These are phyloP conservation scores for Eremothecium coryli DNA, from an alignment of 1,139 yeast genomes.

Conservation along the genomic window DNA sequence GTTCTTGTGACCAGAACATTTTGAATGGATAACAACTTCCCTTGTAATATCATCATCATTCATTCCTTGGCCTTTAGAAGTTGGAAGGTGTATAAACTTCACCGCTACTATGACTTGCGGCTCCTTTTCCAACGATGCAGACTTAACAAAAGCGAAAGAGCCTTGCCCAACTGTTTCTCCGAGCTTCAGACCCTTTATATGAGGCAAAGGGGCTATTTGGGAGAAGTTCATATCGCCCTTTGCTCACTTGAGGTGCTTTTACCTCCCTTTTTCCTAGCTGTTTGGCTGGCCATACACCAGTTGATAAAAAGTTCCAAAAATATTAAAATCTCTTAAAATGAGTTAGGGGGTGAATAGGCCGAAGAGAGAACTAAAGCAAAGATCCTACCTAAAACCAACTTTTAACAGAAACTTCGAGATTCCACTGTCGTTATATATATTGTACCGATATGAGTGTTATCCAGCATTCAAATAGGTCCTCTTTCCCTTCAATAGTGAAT, in stretches of 20 bases:
- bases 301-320: background rate
- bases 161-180: slow-evolving; percentile 41
- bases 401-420: too few relatives aligned
- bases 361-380: too few relatives aligned
- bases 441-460: too few relatives aligned
- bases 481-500: background rate
- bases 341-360: too few relatives aligned
- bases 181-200: slow-evolving; percentile 30
- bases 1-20: slow-evolving; percentile 49
- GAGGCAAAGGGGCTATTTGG: slow-evolving; percentile 31
- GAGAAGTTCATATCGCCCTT: slow-evolving; percentile 17
- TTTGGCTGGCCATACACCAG: too few relatives aligned
- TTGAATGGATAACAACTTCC: slow-evolving; percentile 47
- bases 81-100: slow-evolving; percentile 45
- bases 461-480: too few relatives aligned
- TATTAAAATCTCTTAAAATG: too few relatives aligned
- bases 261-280: too few relatives aligned
- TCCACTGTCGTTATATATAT: too few relatives aligned
- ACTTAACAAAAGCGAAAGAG: slow-evolving; percentile 38
- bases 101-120: slow-evolving; percentile 40
- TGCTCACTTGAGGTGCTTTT: background rate
- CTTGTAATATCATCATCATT: slow-evolving; percentile 39
- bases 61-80: slow-evolving; percentile 38
- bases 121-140: slow-evolving; percentile 28
- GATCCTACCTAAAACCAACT: too few relatives aligned